Percentiles rank a stretch among this genome's conserved stretches.
phyloP scores from a whole-genome alignment of 1,284 basidiomycete genomes.

The Kalmanozyma brasiliensis region DNA sequence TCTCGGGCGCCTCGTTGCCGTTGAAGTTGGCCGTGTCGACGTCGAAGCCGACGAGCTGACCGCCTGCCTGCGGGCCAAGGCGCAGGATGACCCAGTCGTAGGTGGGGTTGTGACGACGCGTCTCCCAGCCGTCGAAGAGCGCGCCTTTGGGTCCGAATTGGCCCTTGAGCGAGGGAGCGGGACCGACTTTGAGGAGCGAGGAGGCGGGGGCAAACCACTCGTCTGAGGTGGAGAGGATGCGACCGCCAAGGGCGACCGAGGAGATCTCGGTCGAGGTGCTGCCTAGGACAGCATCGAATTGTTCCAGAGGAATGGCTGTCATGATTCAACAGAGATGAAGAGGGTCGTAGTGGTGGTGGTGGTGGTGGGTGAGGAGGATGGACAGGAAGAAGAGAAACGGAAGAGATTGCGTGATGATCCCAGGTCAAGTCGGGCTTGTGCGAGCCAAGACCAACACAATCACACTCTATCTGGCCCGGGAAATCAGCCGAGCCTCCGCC shows the following conservation, averaged over 20 bases:
- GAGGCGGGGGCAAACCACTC: slow-evolving; percentile 93
- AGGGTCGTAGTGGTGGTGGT: background rate
- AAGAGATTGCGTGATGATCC: too few relatives aligned
- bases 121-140: slow-evolving; percentile 94
- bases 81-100: slow-evolving; percentile 94
- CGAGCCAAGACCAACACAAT: background rate
- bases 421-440: too few relatives aligned
- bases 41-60: slow-evolving; percentile 82
- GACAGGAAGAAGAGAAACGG: background rate
- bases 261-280: slow-evolving; percentile 77
- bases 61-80: slow-evolving; percentile 80
- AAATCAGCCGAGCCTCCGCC: slow-evolving; percentile 9
- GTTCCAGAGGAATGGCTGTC: slow-evolving; percentile 43
- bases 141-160: slow-evolving; percentile 96
- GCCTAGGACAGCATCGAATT: slow-evolving; percentile 45
- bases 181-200: slow-evolving; percentile 77
- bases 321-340: slow-evolving; percentile 5
- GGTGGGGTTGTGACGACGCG: slow-evolving; percentile 83
- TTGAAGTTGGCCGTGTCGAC: slow-evolving; percentile 96
- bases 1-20: slow-evolving; percentile 79
- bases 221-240: slow-evolving; percentile 82
- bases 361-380: background rate
- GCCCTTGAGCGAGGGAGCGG: slow-evolving; percentile 75
- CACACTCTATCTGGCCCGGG: slow-evolving; percentile 1
- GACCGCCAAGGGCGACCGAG: slow-evolving; percentile 82